phyloP scores from a whole-genome alignment of 495 filamentous ascomycete species.

The Aspergillus taichungensis region DNA sequence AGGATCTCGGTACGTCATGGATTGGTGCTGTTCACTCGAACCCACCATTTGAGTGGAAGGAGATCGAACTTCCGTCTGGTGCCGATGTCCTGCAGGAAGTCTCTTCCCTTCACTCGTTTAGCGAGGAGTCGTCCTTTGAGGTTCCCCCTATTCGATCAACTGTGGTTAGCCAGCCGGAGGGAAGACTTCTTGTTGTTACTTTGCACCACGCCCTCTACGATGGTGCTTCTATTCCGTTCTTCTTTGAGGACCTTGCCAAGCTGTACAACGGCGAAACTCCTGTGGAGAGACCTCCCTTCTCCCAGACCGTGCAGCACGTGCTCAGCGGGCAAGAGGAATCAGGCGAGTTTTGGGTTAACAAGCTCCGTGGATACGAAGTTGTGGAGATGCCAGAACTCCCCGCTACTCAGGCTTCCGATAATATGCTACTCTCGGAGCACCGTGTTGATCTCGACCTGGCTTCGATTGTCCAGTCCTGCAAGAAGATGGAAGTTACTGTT shows the following conservation, averaged over 20 bases:
- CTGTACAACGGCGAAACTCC: conserved; percentile 20
- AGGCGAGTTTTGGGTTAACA: conserved; percentile 33
- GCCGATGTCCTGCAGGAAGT: conserved; percentile 9
- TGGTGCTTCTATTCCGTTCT: conserved; percentile 62
- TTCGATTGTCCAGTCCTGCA: conserved; percentile 41
- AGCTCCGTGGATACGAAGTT: conserved; percentile 19
- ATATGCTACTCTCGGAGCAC: conserved; percentile 19
- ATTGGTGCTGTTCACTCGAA: conserved; percentile 16
- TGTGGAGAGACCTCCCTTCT: conserved; percentile 14
- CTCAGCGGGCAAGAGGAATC: conserved; percentile 12
- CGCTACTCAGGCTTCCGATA: conserved; percentile 7
- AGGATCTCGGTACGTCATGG: conserved; percentile 14
- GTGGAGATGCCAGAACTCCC: conserved; percentile 13
- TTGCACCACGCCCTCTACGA: conserved; percentile 87
- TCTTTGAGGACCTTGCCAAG: conserved; percentile 50
- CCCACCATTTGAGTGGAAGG: conserved; percentile 13
- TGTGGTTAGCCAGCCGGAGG: conserved; percentile 12
- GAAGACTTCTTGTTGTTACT: conserved; percentile 21
- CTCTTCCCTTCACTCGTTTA: conserved; percentile 5
- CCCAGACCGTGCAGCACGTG: conserved; percentile 24
- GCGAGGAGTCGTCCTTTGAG: conserved; percentile 10
- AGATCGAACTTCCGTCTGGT: conserved; percentile 8
- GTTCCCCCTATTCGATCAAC: conserved; percentile 13
- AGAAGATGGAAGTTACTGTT: conserved; percentile 57
- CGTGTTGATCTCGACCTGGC: conserved; percentile 23